Percentiles rank a stretch among this genome's conserved stretches.
phyloP scores from a whole-genome alignment of 208 protist species.

The Trichomonas vaginalis region DNA sequence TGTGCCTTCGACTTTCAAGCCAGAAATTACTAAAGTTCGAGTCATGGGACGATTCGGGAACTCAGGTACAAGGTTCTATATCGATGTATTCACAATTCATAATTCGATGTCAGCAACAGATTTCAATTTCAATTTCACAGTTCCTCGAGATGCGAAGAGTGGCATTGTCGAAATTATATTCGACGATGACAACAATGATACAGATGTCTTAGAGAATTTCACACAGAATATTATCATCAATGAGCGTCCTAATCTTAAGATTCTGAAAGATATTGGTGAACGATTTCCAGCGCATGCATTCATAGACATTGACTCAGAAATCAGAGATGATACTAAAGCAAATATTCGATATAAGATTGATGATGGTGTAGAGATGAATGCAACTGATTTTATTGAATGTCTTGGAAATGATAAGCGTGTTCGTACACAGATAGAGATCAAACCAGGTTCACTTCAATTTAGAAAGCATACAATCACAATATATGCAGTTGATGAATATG shows the following conservation, averaged over 20 bases:
- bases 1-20: no score
- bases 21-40: no score
- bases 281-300: background rate
- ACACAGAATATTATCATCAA: background rate
- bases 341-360: background rate
- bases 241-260: background rate
- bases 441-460: background rate
- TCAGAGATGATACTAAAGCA: background rate
- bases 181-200: no score
- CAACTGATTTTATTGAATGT: background rate
- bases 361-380: background rate
- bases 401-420: background rate
- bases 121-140: no score
- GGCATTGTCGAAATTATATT: no score
- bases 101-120: no score
- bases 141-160: no score
- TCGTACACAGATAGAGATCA: background rate
- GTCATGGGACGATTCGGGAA: no score
- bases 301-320: background rate
- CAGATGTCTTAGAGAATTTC: no score
- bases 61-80: no score
- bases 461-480: background rate
- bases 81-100: no score
- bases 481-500: background rate
- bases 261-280: background rate